Evolutionary conservation across 805 yeast genomes (phyloP).

Genomic region (Dipodascus geniculatus): DNA sequence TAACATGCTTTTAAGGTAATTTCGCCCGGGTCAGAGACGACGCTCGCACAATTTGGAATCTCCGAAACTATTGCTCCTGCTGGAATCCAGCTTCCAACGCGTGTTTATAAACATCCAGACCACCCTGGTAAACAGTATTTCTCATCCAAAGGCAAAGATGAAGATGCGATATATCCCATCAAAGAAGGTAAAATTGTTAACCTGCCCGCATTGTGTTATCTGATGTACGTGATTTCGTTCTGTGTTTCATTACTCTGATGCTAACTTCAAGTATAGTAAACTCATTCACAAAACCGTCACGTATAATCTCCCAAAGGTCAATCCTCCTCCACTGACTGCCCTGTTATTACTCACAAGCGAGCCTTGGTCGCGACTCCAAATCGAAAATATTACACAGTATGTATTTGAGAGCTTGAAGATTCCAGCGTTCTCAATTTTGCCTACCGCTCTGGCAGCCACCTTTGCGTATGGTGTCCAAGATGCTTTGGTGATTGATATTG

Average conservation of each 20-base stretch:
- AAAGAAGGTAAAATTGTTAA: conserved; percentile 51
- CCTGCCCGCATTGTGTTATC: conserved; percentile 56
- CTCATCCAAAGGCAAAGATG: conserved; percentile 30
- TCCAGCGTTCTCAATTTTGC: conserved; percentile 60
- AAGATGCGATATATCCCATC: conserved; percentile 49
- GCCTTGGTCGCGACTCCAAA: conserved; percentile 54
- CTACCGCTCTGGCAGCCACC: conserved; percentile 54
- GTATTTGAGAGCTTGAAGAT: conserved; percentile 63
- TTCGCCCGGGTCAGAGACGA: conserved; percentile 66
- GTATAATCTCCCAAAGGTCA: conserved; percentile 12
- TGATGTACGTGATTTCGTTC: conserved; percentile 35
- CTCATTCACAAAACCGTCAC: conserved; percentile 37
- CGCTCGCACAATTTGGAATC: conserved; percentile 71
- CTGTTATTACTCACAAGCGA: conserved; percentile 54
- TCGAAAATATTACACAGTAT: conserved; percentile 63
- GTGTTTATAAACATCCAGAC: conserved; percentile 38
- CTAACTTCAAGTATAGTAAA: conserved; percentile 28
- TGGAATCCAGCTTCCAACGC: conserved; percentile 62
- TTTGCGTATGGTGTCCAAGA: conserved; percentile 58
- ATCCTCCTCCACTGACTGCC: conserved; percentile 40
- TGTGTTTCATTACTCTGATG: conserved; percentile 14
- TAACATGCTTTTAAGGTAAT: no score
- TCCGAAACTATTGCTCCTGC: conserved; percentile 68
- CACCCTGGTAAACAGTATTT: conserved; percentile 20
- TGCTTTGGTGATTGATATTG: conserved; percentile 71